These are phyloP conservation scores for Barnettozyma sp. DNA, from an alignment of 805 yeast genomes.

Conservation along the genomic window DNA sequence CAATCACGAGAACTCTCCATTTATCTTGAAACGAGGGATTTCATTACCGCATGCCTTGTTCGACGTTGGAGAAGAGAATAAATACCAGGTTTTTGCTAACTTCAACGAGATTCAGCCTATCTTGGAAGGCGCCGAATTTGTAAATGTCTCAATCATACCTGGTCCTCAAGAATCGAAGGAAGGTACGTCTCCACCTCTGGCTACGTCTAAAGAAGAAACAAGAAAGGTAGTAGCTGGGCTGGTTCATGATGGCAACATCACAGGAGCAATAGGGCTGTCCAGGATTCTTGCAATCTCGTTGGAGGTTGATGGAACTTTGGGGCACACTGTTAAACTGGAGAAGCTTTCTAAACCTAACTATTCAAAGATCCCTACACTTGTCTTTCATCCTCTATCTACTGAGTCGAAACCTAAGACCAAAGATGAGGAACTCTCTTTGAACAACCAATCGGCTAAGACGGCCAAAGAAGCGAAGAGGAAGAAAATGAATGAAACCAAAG, in stretches of 20 bases:
- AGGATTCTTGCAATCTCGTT: conserved; percentile 48
- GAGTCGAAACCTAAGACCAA: conserved; percentile 28
- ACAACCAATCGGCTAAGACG: conserved; percentile 14
- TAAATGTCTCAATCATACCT: conserved; percentile 43
- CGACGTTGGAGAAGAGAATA: conserved; percentile 16
- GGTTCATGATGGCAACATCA: conserved; percentile 30
- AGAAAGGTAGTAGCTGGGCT: conserved; percentile 43
- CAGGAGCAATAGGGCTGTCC: conserved; percentile 45
- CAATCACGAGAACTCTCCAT: conserved; percentile 22
- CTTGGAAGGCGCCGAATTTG: conserved; percentile 36
- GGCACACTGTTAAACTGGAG: conserved; percentile 48
- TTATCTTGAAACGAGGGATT: conserved; percentile 46
- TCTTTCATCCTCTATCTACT: conserved; percentile 50
- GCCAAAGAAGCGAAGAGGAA: conserved; percentile 20
- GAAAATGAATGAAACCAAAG: conserved; percentile 19
- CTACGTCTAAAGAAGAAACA: conserved; percentile 8
- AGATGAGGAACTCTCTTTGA: conserved; percentile 18
- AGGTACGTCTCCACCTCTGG: conserved; percentile 4
- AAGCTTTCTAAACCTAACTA: conserved; percentile 29
- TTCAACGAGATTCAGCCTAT: conserved; percentile 31
- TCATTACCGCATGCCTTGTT: conserved; percentile 46
- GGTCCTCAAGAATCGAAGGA: conserved; percentile 39
- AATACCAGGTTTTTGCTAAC: conserved; percentile 41
- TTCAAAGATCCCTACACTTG: conserved; percentile 33
- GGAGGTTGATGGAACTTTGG: conserved; percentile 42